Conservation (phyloP, 73 alveolate genomes). For the Stentor roeselii region DNA sequence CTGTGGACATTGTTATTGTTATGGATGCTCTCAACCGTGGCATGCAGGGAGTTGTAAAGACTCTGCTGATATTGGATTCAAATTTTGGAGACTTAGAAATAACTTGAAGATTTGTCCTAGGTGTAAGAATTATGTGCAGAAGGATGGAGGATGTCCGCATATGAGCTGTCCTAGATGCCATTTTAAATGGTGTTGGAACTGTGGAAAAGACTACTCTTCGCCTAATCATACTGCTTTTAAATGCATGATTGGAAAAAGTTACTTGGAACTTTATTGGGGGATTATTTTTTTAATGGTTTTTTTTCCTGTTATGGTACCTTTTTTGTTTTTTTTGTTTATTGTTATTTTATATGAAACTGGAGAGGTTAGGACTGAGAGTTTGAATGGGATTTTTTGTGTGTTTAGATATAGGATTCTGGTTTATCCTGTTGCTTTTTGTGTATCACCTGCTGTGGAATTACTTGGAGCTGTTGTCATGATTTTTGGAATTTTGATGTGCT, state of each 20-base stretch:
- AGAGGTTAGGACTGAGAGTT: neutral
- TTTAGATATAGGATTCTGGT: neutral
- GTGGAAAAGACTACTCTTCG: neutral
- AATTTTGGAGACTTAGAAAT: neutral
- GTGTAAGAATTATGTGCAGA: neutral
- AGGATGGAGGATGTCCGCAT: conserved; percentile 3
- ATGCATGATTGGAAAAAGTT: neutral
- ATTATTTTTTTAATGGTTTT: neutral
- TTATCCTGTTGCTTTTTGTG: neutral
- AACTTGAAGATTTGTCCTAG: neutral
- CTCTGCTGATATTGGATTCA: neutral
- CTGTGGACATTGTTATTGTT: neutral
- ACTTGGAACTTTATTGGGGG: neutral
- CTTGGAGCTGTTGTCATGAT: neutral
- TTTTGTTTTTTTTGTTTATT: neutral
- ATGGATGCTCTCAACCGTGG: neutral
- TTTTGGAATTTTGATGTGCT: neutral
- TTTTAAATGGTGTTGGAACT: neutral
- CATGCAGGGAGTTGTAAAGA: conserved; percentile 8
- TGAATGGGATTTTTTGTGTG: neutral
- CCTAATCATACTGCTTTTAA: neutral
- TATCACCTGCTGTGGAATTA: neutral
- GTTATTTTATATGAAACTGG: neutral
- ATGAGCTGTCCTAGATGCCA: neutral
- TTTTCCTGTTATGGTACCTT: neutral